Conservation (phyloP, 2,329 filamentous ascomycete genomes). For the Talaromyces amestolkiae region DNA sequence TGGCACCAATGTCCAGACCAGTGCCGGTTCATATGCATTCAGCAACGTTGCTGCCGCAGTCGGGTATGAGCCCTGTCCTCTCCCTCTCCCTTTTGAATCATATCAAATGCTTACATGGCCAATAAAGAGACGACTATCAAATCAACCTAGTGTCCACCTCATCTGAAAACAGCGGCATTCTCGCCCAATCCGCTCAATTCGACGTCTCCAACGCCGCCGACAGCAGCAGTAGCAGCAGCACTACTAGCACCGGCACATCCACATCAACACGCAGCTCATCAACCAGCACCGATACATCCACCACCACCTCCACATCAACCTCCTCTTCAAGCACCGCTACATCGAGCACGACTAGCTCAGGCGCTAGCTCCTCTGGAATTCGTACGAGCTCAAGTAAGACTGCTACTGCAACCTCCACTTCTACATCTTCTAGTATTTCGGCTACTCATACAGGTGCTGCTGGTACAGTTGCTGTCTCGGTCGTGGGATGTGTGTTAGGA, state of each 20-base stretch:
- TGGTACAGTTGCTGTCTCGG: conserved; percentile 26
- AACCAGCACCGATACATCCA: conserved; percentile 23
- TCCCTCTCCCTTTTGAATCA: neutral
- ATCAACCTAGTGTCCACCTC: conserved; percentile 42
- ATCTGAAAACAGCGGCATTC: conserved; percentile 37
- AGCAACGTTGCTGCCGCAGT: conserved; percentile 26
- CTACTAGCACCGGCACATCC: conserved; percentile 1
- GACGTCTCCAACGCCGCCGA: conserved; percentile 23
- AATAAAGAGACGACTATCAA: conserved; percentile 38
- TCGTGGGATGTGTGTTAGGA: conserved; percentile 27
- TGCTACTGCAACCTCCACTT: conserved; percentile 14
- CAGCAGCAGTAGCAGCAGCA: conserved; percentile 16
- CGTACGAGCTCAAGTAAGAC: conserved; percentile 24
- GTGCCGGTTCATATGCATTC: conserved; percentile 36
- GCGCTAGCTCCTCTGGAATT: conserved; percentile 22
- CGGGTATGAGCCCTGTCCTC: conserved; percentile 1
- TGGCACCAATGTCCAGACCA: conserved; percentile 36
- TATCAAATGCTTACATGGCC: neutral
- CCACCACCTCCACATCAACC: conserved; percentile 19
- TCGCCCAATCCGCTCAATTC: conserved; percentile 43
- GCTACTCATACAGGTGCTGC: conserved; percentile 30
- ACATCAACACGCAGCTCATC: conserved; percentile 18
- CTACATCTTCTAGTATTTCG: conserved; percentile 10
- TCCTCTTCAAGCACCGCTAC: conserved; percentile 24
- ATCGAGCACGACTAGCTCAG: conserved; percentile 22